These are phyloP conservation scores for Wickerhamomyces xylosicus DNA, from an alignment of 805 yeast species.

Conservation along the genomic window DNA sequence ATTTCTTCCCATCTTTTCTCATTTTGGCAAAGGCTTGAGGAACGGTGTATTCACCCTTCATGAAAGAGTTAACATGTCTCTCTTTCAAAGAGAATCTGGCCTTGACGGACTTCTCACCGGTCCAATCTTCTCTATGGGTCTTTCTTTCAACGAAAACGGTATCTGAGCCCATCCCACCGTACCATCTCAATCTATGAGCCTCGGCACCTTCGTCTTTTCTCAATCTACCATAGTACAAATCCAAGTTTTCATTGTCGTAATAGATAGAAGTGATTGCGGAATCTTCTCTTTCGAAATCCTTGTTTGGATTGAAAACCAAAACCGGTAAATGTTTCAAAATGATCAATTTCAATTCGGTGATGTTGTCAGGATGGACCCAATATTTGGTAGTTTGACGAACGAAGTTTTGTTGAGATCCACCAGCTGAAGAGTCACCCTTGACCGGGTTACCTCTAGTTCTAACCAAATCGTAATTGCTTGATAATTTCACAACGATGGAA, in stretches of 20 bases:
- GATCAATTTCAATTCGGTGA: constrained; percentile 88
- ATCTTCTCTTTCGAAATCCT: constrained; percentile 92
- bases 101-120: constrained; percentile 98
- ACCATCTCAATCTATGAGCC: constrained; percentile 97
- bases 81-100: constrained; percentile 93
- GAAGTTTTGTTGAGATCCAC: constrained; percentile 95
- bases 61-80: constrained; percentile 75
- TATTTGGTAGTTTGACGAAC: constrained; percentile 98
- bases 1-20: constrained; percentile 87
- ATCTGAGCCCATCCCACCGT: constrained; percentile 93
- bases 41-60: constrained; percentile 79
- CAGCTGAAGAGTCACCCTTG: constrained; percentile 93
- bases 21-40: constrained; percentile 85
- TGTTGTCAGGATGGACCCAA: constrained; percentile 99
- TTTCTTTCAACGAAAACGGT: constrained; percentile 93
- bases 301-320: constrained; percentile 89
- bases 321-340: constrained; percentile 94
- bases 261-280: constrained; percentile 95
- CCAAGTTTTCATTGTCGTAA: constrained; percentile 83
- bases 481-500: constrained; percentile 75
- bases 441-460: constrained; percentile 95
- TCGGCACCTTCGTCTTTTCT: constrained; percentile 98
- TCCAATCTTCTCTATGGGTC: constrained; percentile 99
- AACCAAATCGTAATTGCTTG: constrained; percentile 83
- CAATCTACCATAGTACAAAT: constrained; percentile 86